Evolutionary conservation across 305 asterid species (phyloP).

Genomic region (Fraxinus velutina): DNA sequence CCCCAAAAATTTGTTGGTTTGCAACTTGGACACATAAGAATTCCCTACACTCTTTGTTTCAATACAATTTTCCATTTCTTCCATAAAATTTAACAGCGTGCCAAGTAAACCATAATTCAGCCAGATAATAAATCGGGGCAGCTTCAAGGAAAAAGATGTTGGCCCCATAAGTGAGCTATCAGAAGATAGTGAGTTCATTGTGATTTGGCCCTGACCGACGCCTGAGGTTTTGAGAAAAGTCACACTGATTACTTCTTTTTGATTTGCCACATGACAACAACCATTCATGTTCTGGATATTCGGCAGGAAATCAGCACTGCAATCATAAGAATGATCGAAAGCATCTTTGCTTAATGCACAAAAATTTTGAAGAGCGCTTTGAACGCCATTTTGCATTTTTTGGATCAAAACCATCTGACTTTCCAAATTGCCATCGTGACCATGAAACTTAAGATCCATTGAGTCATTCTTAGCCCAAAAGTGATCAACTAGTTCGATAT

Average conservation of each 20-base stretch:
- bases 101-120: conserved; percentile 55
- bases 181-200: conserved; percentile 46
- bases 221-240: conserved; percentile 74
- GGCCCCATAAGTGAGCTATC: conserved; percentile 51
- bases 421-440: conserved; percentile 23
- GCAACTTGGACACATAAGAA: conserved; percentile 26
- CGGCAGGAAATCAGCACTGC: conserved; percentile 36
- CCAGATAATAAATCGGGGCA: conserved; percentile 80
- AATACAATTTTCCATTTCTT: conserved; percentile 41
- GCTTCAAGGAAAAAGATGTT: conserved; percentile 60
- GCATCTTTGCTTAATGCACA: conserved; percentile 37
- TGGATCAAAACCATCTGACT: conserved; percentile 42
- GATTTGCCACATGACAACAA: conserved; percentile 41
- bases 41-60: conserved; percentile 32
- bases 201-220: conserved; percentile 51
- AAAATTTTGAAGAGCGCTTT: conserved; percentile 53
- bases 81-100: conserved; percentile 42
- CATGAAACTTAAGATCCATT: conserved; percentile 30
- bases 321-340: conserved; percentile 22
- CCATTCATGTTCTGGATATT: conserved; percentile 32
- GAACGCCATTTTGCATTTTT: conserved; percentile 69
- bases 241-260: conserved; percentile 42
- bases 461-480: conserved; percentile 39
- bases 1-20: conserved; percentile 28
- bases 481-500: conserved; percentile 69